Conservation (phyloP, 768 basidiomycete genomes). For the Suillus tomentosus region DNA sequence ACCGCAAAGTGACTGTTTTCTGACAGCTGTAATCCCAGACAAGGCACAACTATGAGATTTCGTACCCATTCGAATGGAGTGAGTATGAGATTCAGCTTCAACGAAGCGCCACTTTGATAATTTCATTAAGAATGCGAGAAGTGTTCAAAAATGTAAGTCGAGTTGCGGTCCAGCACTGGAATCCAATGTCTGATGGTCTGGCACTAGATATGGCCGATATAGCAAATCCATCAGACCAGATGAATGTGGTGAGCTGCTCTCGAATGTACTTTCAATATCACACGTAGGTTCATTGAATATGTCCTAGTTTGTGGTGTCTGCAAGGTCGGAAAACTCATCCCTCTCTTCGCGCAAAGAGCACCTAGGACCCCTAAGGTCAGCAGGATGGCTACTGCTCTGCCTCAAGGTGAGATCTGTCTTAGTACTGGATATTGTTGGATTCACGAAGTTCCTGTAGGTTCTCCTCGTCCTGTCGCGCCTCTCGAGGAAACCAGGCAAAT, state of each 20-base stretch:
- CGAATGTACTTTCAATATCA: not conserved
- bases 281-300: not conserved
- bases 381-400: slow-evolving; percentile 44
- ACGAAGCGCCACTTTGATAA: slow-evolving; percentile 13
- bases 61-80: slow-evolving; percentile 76
- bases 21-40: slow-evolving; percentile 43
- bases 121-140: slow-evolving; percentile 54
- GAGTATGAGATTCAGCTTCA: slow-evolving; percentile 27
- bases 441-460: slow-evolving; percentile 16
- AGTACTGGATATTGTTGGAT: not conserved
- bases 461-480: slow-evolving; percentile 15
- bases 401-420: slow-evolving; percentile 41
- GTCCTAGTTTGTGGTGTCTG: slow-evolving; percentile 66
- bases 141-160: slow-evolving; percentile 61
- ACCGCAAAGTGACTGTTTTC: slow-evolving; percentile 6
- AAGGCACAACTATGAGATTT: slow-evolving; percentile 74
- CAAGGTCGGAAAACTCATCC: slow-evolving; percentile 56
- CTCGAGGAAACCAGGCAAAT: not conserved
- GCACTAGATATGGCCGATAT: slow-evolving; percentile 66
- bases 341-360: slow-evolving; percentile 51
- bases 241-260: slow-evolving; percentile 53
- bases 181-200: slow-evolving; percentile 8
- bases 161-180: not conserved
- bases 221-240: slow-evolving; percentile 71
- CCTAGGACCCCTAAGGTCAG: slow-evolving; percentile 40